Percentiles rank a stretch among this genome's conserved stretches.
Evolutionary conservation across 2,329 filamentous ascomycete species (phyloP).

Genomic region (Moelleriella libera): DNA sequence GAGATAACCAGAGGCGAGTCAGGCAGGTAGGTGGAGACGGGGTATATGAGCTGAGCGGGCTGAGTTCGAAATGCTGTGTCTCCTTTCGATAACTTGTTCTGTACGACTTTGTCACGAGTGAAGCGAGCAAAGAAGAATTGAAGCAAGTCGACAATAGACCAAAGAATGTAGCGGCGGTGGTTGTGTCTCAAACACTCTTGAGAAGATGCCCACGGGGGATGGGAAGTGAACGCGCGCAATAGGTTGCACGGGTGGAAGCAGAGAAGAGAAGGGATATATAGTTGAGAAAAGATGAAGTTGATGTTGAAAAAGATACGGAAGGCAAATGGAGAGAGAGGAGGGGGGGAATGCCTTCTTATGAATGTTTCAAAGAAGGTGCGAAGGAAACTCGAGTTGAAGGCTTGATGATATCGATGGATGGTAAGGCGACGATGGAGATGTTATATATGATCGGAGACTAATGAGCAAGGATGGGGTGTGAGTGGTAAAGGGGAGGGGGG

Average conservation of each 20-base stretch:
- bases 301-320: not conserved
- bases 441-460: constrained; percentile 7
- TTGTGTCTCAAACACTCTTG: not conserved
- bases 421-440: constrained; percentile 5
- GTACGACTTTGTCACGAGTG: too few species aligned
- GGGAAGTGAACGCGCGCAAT: not conserved
- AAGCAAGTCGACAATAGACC: too few species aligned
- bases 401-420: constrained; percentile 2
- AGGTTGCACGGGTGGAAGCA: not conserved
- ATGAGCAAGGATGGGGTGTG: constrained; percentile 3
- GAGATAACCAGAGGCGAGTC: not conserved
- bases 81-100: not conserved
- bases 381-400: constrained; percentile 1
- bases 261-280: not conserved
- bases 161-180: not conserved
- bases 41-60: not conserved
- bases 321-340: too few species aligned
- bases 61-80: not conserved
- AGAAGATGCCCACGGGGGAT: not conserved
- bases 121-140: too few species aligned
- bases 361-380: not conserved
- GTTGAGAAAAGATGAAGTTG: not conserved
- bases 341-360: constrained; percentile 1
- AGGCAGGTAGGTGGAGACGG: not conserved
- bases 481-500: too few species aligned